Evolutionary conservation across 169 alveolate species (phyloP), one percentile per base, ranked within the genome.

Genomic region (Ichthyophthirius multifiliis): DNA sequence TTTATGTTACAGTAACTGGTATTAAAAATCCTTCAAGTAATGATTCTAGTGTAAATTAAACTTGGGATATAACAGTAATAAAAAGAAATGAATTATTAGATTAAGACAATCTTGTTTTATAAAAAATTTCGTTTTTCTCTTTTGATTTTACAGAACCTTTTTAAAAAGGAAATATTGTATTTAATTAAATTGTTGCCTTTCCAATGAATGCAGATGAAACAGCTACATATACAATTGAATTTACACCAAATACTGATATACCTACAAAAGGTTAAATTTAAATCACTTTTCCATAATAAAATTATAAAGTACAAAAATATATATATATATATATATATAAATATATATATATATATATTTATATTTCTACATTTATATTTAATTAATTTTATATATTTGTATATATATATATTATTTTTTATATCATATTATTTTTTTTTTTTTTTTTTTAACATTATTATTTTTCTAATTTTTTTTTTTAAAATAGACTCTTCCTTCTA

Each of bases 221-320:
- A 43, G 84, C 76, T 1, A 75, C 67, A 43, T 78, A 78, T 43
- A 16, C 16, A 4, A 64, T 78, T 7, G 16, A 78, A 43, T 78
- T 78, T 23, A 78, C 84, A 31, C 84, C 84, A 16, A 64, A 78
- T 16, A 78, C 67, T 43, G 76, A 78, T 44, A 65, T 78, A 5
- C 84, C 84, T 31, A 23, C 43, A 12, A 43, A 75, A 30, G 84
- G 79, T 31, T 30, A 27, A 31, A 64, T 78, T 15, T 41, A 64
- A 65, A 65, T 78, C 5, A 65, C 76, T 1, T 78, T 78, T 46
- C 84, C 84, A 5, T 32, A n/a, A 37, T 37, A 43, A 7, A 78
- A 78, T 44, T 78, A 41, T 9, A 78, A 78, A 16, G 65, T 44
- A 65, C 2, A 4, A 45, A n/a, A n/a, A n/a, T n/a, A n/a, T n/a